Evolutionary conservation across 768 basidiomycete genomes (phyloP), one percentile per base, ranked within the genome.

Genomic region (Mycena vitilis): DNA sequence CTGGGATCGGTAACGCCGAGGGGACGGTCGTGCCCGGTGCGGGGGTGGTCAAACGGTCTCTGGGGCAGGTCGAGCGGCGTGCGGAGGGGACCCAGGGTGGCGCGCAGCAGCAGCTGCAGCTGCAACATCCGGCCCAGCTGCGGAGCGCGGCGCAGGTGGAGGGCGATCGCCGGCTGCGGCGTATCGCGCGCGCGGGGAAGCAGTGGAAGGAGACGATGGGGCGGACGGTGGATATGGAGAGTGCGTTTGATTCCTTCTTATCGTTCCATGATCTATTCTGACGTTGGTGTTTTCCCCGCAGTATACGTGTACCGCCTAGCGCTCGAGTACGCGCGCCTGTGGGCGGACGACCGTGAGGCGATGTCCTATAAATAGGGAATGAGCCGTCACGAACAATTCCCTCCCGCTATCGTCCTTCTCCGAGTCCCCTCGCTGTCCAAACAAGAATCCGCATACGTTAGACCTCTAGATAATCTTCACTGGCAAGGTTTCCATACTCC

Each of bases 161-260:
- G 67, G 93, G 92, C 5, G 95, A 97, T 75, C 81, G 82, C 34
- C 85, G 90, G 54, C 80, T 96, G 63, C 83, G 90, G 45, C 87
- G 93, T 72, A 97, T 99, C 45, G 96, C 97, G 0, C 82, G 90
- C 49, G 95, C 95, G 2, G 96, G 97, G n/a, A 91, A 95, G 75
- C 87, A 93, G 66, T 99, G 97, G 97, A 95, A 93, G 78, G 86
- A 88, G 73, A 92, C 89, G 0, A 86, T 95, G 22, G 95, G 94
- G 34, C 81, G 97, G 57, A 89, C 86, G 63, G 84, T 91, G 63
- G 97, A 98, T 81, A 95, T 98, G 93, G 95, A 98, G 87, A 92
- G 95, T 95, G 69, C 70, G 89, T 81, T 81, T 55, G 37, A 11
- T 15, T 63, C 49, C 12, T 25, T 54, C n/a, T n/a, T n/a, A n/a